Conservation (phyloP, 2,329 filamentous ascomycete species). For the Cladosporium sp. region DNA sequence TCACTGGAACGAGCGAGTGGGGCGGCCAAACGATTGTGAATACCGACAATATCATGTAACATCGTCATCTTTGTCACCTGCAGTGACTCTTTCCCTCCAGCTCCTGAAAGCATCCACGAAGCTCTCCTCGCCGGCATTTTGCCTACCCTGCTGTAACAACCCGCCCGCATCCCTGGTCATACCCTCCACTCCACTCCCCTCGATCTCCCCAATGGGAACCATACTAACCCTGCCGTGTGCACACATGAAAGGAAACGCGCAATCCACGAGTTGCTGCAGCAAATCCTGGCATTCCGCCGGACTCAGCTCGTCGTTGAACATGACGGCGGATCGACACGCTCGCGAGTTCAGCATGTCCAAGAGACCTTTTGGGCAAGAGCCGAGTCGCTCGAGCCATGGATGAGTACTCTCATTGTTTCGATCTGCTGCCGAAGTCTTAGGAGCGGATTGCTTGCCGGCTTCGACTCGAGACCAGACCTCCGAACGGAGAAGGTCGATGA, state of each 20-base stretch:
- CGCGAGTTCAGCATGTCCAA: slow-evolving; percentile 70
- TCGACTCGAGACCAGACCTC: slow-evolving; percentile 56
- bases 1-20: too few species aligned
- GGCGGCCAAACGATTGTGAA: too few species aligned
- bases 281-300: slow-evolving; percentile 53
- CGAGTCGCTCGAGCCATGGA: slow-evolving; percentile 57
- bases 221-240: slow-evolving; percentile 62
- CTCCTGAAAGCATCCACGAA: too few species aligned
- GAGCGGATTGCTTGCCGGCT: neutral
- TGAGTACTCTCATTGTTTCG: neutral
- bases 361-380: slow-evolving; percentile 66
- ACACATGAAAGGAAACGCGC: slow-evolving; percentile 73
- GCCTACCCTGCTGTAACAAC: too few species aligned
- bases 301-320: slow-evolving; percentile 72
- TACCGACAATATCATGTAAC: too few species aligned
- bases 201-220: slow-evolving; percentile 35
- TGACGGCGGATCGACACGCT: slow-evolving; percentile 72
- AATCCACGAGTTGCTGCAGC: slow-evolving; percentile 52
- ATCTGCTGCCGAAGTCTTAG: neutral
- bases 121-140: too few species aligned
- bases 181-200: neutral
- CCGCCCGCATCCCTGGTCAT: too few species aligned
- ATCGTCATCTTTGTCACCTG: too few species aligned
- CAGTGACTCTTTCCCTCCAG: too few species aligned
- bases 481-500: slow-evolving; percentile 66